Evolutionary conservation across 352 stramenopile species (phyloP).

Genomic region (Pythium aristosporum): DNA sequence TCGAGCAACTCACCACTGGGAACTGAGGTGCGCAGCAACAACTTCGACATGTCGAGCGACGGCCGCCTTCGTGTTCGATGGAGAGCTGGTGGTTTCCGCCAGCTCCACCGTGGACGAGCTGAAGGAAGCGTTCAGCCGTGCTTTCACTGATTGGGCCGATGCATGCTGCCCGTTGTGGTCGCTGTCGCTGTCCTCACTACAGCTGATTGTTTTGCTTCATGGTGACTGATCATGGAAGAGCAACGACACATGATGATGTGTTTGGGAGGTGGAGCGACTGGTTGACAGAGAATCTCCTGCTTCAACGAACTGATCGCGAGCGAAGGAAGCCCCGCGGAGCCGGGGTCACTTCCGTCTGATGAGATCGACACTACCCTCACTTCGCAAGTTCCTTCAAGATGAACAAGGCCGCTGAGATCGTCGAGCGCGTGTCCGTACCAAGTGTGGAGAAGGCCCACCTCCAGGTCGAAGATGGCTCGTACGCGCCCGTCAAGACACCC

Average conservation of each 20-base stretch:
- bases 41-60: conserved; percentile 18
- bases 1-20: conserved; percentile 5
- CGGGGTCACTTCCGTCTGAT: background rate
- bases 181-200: too few species aligned
- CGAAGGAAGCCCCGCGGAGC: too few species aligned
- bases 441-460: conserved; percentile 24
- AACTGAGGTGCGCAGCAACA: conserved; percentile 9
- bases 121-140: too few species aligned
- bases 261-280: background rate
- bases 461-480: conserved; percentile 20
- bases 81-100: background rate
- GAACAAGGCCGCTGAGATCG: conserved; percentile 27
- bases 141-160: conserved; percentile 9
- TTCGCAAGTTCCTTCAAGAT: conserved; percentile 26
- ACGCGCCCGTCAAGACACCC: conserved; percentile 19
- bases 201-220: too few species aligned
- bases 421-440: conserved; percentile 22
- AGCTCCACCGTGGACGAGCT: background rate
- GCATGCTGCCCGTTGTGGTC: background rate
- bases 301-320: background rate
- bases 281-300: background rate
- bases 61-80: background rate
- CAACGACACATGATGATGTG: background rate
- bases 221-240: too few species aligned
- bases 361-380: conserved; percentile 2